Evolutionary conservation across 2,329 filamentous ascomycete genomes (phyloP).

Genomic region (Coleophoma cylindrospora): DNA sequence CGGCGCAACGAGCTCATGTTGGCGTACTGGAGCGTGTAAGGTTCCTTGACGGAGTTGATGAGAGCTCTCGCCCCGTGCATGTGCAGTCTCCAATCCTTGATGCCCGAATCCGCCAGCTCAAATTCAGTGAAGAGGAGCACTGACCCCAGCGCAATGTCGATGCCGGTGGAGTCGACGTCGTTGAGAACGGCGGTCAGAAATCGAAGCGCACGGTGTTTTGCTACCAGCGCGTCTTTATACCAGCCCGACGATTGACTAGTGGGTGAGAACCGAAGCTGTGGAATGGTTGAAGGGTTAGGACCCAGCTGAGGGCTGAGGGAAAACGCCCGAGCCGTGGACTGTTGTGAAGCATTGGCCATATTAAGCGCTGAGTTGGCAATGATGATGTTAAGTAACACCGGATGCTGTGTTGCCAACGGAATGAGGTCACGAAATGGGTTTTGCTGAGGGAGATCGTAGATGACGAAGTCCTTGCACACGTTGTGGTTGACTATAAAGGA

Average conservation of each 20-base stretch:
- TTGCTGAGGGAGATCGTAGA: conserved; percentile 37
- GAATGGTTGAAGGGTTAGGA: neutral
- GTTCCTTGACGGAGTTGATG: neutral
- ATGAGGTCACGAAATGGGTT: conserved; percentile 44
- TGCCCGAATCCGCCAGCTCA: neutral
- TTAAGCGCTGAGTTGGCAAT: conserved; percentile 45
- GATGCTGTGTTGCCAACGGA: conserved; percentile 38
- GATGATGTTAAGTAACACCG: conserved; percentile 42
- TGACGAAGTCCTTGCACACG: conserved; percentile 49
- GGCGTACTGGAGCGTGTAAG: neutral
- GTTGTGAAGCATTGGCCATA: conserved; percentile 33
- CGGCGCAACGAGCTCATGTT: neutral
- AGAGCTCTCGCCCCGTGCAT: neutral
- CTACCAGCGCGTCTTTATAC: neutral
- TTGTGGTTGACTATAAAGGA: conserved; percentile 36
- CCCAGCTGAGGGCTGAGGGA: neutral
- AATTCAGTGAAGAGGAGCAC: neutral
- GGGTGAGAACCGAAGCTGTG: neutral
- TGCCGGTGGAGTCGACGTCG: neutral
- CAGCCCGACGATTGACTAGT: neutral
- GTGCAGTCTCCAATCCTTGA: neutral
- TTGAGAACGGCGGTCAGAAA: neutral
- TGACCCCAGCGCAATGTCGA: neutral
- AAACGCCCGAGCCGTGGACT: conserved; percentile 16
- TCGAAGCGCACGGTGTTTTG: neutral